Percentiles rank a stretch among this genome's conserved stretches.
Conservation (phyloP, 352 stramenopile species). For the Globisporangium heterothallicum region DNA sequence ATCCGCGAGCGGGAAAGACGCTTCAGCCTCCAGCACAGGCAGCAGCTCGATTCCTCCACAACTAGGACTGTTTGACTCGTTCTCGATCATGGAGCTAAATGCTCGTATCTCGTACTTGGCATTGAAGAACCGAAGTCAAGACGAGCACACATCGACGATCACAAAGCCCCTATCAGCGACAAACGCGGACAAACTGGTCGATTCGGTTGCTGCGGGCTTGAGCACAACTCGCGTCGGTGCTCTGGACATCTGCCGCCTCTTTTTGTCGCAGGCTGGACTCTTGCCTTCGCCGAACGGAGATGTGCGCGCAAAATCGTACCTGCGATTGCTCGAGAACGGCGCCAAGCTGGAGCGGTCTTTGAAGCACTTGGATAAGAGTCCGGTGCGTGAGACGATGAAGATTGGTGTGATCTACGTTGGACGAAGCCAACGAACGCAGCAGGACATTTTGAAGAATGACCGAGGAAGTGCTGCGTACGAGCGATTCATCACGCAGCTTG, state of each 20-base stretch:
- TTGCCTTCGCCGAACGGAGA: slow-evolving; percentile 61
- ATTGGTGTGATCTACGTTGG: slow-evolving; percentile 86
- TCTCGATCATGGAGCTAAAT: slow-evolving; percentile 87
- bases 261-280: slow-evolving; percentile 70
- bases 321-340: slow-evolving; percentile 68
- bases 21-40: background rate
- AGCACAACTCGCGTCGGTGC: slow-evolving; percentile 49
- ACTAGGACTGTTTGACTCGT: slow-evolving; percentile 75
- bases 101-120: slow-evolving; percentile 61
- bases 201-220: slow-evolving; percentile 18
- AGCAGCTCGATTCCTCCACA: slow-evolving; percentile 52
- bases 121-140: slow-evolving; percentile 36
- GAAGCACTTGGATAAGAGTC: slow-evolving; percentile 80
- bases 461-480: slow-evolving; percentile 60
- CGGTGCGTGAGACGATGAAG: slow-evolving; percentile 87
- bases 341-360: slow-evolving; percentile 74
- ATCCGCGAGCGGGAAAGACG: slow-evolving; percentile 16
- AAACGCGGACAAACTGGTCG: slow-evolving; percentile 26
- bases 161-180: slow-evolving; percentile 32
- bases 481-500: slow-evolving; percentile 64
- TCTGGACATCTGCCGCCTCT: slow-evolving; percentile 78
- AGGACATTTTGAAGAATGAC: slow-evolving; percentile 79
- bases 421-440: slow-evolving; percentile 62
- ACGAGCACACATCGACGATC: slow-evolving; percentile 30
- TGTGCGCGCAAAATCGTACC: slow-evolving; percentile 40